phyloP scores from a whole-genome alignment of 345 rosid genomes.

The Turnera subulata region DNA sequence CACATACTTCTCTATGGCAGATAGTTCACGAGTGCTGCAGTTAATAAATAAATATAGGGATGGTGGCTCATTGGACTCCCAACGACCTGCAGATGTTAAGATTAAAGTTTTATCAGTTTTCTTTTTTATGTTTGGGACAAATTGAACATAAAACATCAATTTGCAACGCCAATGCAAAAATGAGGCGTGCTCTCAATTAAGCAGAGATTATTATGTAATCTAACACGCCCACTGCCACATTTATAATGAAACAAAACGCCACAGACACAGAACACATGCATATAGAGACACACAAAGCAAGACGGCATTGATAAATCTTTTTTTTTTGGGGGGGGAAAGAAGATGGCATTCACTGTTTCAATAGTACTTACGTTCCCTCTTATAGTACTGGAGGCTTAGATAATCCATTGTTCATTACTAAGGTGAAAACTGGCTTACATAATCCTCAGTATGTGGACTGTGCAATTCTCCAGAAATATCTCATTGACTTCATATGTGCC shows the following conservation, averaged over 20 bases:
- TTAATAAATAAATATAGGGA: slow-evolving; percentile 75
- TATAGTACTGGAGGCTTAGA: neutral
- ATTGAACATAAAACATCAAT: neutral
- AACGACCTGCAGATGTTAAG: slow-evolving; percentile 50
- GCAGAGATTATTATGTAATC: no score
- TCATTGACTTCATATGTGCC: no score
- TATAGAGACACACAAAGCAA: no score
- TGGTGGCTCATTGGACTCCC: slow-evolving; percentile 77
- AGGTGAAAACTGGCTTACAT: neutral
- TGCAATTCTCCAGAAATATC: no score
- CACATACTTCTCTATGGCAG: slow-evolving; percentile 86
- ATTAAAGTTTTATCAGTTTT: neutral
- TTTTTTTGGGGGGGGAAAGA: no score
- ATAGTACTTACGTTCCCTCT: no score
- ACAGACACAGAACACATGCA: neutral
- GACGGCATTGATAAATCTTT: no score
- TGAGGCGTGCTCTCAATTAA: no score
- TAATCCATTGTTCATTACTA: neutral
- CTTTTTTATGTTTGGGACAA: neutral
- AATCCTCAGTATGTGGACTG: no score
- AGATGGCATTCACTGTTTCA: no score
- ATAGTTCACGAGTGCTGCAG: slow-evolving; percentile 87
- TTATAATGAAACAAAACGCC: neutral
- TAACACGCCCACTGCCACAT: no score
- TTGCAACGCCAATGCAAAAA: no score